Percentiles rank a stretch among this genome's conserved stretches.
These are phyloP conservation scores for Tetraselmis chui DNA, from an alignment of 139 green algal genomes.

Conservation along the genomic window DNA sequence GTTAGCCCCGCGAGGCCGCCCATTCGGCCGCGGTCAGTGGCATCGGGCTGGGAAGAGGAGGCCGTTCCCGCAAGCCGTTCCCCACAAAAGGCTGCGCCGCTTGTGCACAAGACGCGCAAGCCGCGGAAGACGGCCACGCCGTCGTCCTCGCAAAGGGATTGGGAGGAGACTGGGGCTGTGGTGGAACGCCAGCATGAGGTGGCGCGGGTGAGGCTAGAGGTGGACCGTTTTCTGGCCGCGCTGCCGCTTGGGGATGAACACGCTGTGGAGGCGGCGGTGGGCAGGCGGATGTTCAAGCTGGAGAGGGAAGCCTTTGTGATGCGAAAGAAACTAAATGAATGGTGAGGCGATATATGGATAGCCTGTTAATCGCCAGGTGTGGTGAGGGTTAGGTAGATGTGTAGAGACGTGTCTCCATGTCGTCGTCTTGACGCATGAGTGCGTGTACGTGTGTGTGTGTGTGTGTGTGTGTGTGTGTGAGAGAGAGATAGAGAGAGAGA, in stretches of 20 bases:
- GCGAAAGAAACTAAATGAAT: not conserved
- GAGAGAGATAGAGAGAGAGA: too few species aligned
- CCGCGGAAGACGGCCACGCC: too few species aligned
- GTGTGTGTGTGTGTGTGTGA: too few species aligned
- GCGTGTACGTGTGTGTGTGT: too few species aligned
- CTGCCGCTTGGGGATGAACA: not conserved
- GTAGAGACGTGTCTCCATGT: too few species aligned
- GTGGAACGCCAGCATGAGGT: not conserved
- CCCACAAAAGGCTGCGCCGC: not conserved
- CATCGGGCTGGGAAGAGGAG: not conserved
- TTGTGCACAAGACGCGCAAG: too few species aligned
- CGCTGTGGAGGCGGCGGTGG: not conserved
- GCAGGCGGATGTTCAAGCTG: not conserved
- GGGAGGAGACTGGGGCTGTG: not conserved
- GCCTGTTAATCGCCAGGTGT: too few species aligned
- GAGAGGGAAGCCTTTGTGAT: not conserved
- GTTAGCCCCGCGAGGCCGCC: not conserved
- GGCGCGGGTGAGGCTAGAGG: not conserved
- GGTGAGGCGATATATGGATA: too few species aligned
- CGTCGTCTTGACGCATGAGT: too few species aligned
- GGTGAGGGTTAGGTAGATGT: too few species aligned
- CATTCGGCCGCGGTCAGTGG: not conserved
- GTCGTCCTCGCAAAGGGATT: too few species aligned
- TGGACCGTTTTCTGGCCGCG: not conserved
- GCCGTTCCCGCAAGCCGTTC: not conserved